Percentiles rank a stretch among this genome's conserved stretches.
Conservation (phyloP, 176 grass and related monocot species). For the Cenchrus fungigraminus region DNA sequence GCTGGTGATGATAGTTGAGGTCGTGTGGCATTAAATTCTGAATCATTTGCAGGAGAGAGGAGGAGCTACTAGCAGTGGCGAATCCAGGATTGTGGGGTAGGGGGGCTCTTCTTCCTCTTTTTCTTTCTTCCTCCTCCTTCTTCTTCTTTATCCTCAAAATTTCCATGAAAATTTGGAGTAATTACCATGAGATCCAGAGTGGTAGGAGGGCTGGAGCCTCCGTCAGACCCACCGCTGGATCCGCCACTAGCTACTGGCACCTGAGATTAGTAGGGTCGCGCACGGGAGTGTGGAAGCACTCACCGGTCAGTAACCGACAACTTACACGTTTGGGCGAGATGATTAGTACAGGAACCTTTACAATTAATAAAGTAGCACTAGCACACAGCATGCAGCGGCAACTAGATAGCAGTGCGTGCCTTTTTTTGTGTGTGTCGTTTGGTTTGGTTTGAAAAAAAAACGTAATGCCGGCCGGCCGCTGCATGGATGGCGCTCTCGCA, state of each 20-base stretch:
- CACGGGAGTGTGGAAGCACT: not conserved
- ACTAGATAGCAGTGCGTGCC: not conserved
- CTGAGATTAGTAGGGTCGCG: not conserved
- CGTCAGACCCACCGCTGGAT: too few species aligned
- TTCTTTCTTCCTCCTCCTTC: too few species aligned
- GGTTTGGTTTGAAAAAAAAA: conserved; percentile 49
- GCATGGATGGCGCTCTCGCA: not conserved
- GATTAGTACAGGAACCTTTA: not conserved
- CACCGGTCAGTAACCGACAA: conserved; percentile 37
- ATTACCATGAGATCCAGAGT: too few species aligned
- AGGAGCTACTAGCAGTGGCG: too few species aligned
- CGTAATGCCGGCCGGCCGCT: not conserved
- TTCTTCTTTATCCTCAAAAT: too few species aligned
- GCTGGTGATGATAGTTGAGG: not conserved
- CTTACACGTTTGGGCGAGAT: not conserved
- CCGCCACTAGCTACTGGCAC: not conserved
- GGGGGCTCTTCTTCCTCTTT: too few species aligned
- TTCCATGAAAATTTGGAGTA: too few species aligned
- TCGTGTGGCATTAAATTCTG: not conserved
- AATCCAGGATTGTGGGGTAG: too few species aligned
- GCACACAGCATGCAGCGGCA: too few species aligned
- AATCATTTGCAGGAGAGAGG: not conserved
- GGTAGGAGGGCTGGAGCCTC: too few species aligned
- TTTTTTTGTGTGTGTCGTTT: not conserved
- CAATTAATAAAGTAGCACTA: not conserved